Conservation (phyloP, 331 rosid species). For the Quercus phellos region DNA sequence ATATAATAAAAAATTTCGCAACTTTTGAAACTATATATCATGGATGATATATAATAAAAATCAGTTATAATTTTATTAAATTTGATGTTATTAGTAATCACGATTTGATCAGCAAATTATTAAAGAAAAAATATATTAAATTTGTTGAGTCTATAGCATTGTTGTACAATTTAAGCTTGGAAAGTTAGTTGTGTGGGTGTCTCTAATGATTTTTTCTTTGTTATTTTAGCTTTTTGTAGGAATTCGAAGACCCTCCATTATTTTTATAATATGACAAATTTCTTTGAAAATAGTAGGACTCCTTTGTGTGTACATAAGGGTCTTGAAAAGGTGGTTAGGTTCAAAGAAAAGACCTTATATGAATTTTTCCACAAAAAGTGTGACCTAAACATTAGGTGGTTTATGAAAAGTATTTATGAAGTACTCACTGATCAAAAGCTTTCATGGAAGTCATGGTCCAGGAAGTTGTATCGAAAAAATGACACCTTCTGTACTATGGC, state of each 20-base stretch:
- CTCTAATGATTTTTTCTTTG: not conserved
- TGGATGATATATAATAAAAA: no score
- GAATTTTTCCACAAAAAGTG: not conserved
- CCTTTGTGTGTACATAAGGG: not conserved
- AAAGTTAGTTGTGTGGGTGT: not conserved
- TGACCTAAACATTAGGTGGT: not conserved
- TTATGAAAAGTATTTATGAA: not conserved
- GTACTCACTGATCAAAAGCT: not conserved
- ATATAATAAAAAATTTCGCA: no score
- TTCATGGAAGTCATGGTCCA: constrained; percentile 2
- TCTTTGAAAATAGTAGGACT: not conserved
- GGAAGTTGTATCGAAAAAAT: not conserved
- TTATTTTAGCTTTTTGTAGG: not conserved
- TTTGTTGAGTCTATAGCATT: no score
- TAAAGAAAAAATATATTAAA: no score
- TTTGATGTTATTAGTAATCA: no score
- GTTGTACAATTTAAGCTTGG: not conserved
- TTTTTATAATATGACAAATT: not conserved
- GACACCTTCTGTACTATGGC: not conserved
- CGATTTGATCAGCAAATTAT: no score
- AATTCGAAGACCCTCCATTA: not conserved
- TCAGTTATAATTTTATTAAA: no score
- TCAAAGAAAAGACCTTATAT: not conserved
- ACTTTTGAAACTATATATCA: no score
- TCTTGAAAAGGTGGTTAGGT: not conserved